Percentiles rank a stretch among this genome's conserved stretches.
Evolutionary conservation across 768 basidiomycete species (phyloP).

Genomic region (Phanerochaete sordida): DNA sequence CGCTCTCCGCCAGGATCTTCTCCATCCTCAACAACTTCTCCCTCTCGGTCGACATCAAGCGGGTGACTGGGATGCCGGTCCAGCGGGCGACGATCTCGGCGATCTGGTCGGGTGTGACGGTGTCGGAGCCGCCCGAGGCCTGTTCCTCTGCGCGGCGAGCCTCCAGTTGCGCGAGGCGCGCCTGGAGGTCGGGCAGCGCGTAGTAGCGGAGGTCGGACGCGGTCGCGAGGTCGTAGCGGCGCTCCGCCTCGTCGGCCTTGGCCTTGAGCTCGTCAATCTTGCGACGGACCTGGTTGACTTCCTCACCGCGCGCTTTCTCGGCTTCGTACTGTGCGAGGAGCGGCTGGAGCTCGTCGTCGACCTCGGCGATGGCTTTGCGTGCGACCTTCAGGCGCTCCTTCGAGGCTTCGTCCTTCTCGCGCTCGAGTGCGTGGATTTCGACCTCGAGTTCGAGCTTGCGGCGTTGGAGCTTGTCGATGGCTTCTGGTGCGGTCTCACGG

Average conservation of each 20-base stretch:
- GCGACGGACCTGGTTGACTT: conserved; percentile 69
- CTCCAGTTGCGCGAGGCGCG: conserved; percentile 66
- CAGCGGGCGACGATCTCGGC: conserved; percentile 92
- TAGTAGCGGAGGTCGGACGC: conserved; percentile 90
- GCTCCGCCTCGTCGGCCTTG: conserved; percentile 91
- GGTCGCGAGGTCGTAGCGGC: conserved; percentile 72
- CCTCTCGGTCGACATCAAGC: conserved; percentile 83
- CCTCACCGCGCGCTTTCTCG: conserved; percentile 78
- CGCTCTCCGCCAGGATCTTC: conserved; percentile 67
- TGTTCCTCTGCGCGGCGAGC: conserved; percentile 71
- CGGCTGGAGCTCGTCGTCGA: conserved; percentile 82
- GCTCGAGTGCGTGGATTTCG: conserved; percentile 90
- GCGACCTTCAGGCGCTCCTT: conserved; percentile 76
- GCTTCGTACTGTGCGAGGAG: conserved; percentile 84
- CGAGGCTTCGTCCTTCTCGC: conserved; percentile 87
- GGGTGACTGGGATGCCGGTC: conserved; percentile 89
- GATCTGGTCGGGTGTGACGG: conserved; percentile 85
- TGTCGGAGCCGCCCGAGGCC: conserved; percentile 56
- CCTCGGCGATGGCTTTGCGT: conserved; percentile 73
- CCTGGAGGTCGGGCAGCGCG: conserved; percentile 84
- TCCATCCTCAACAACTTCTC: conserved; percentile 90
- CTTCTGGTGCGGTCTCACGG: conserved; percentile 92
- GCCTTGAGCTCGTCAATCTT: conserved; percentile 89
- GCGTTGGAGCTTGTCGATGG: conserved; percentile 87
- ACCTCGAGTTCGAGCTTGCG: conserved; percentile 88